Conservation (phyloP, 1,139 yeast species). For the Groenewaldozyma sp. region DNA sequence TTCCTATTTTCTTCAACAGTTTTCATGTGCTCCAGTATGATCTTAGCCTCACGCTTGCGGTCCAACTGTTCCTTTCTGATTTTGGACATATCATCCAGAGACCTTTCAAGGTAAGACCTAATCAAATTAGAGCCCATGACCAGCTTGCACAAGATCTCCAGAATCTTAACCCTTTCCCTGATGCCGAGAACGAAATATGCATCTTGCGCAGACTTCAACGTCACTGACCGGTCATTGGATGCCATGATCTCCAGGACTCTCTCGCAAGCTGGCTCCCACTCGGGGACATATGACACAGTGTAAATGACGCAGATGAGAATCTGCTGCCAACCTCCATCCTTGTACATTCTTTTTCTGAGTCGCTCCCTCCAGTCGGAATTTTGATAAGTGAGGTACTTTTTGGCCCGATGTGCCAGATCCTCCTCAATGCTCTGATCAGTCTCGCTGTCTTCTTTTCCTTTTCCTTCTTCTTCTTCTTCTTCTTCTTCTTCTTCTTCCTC, state of each 20-base stretch:
- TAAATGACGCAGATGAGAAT: conserved; percentile 61
- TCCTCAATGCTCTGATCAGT: conserved; percentile 16
- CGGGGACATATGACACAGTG: conserved; percentile 47
- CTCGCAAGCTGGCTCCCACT: conserved; percentile 40
- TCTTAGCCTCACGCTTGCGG: conserved; percentile 51
- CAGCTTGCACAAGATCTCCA: conserved; percentile 49
- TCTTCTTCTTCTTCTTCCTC: conserved; percentile 15
- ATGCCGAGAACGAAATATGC: conserved; percentile 46
- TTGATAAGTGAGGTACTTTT: conserved; percentile 49
- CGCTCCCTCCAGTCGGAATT: conserved; percentile 70
- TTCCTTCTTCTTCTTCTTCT: conserved; percentile 13
- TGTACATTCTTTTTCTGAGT: conserved; percentile 61
- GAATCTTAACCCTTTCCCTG: conserved; percentile 42
- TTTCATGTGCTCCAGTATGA: conserved; percentile 39
- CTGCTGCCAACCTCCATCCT: conserved; percentile 81
- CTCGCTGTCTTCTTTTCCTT: conserved; percentile 19
- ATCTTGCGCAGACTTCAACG: conserved; percentile 40
- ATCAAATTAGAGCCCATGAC: conserved; percentile 51
- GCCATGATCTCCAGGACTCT: conserved; percentile 46
- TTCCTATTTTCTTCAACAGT: conserved; percentile 28
- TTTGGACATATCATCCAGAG: conserved; percentile 54
- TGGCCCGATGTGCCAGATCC: conserved; percentile 15
- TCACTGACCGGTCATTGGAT: conserved; percentile 43
- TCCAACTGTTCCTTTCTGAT: conserved; percentile 65
- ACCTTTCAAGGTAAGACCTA: conserved; percentile 56